A percentile compares a stretch with the other conserved stretches of the same genome.
phyloP scores from a whole-genome alignment of 2,329 filamentous ascomycete species.

The Berkeleyomyces basicola region DNA sequence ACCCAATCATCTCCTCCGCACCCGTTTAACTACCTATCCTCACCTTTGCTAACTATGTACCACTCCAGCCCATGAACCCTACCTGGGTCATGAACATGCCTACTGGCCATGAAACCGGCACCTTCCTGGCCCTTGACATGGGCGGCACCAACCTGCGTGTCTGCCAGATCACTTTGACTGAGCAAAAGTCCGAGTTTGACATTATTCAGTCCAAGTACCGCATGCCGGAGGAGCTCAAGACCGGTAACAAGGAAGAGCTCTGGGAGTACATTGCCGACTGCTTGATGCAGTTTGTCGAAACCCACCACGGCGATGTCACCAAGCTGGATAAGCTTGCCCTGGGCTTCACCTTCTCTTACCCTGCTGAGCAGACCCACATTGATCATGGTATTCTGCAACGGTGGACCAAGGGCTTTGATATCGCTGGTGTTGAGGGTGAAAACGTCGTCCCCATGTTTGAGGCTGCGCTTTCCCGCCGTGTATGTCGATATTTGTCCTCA shows the following conservation, averaged over 20 bases:
- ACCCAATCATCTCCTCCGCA: not conserved
- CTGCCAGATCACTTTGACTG: constrained; percentile 77
- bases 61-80: constrained; percentile 75
- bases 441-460: constrained; percentile 86
- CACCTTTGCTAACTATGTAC: not conserved
- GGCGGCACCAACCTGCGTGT: constrained; percentile 91
- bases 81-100: constrained; percentile 91
- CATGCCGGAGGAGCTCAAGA: constrained; percentile 86
- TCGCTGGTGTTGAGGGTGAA: constrained; percentile 74
- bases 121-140: constrained; percentile 83
- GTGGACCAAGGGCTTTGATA: constrained; percentile 97
- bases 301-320: constrained; percentile 54
- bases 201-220: constrained; percentile 94
- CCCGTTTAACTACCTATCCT: not conserved
- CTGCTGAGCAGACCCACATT: constrained; percentile 82
- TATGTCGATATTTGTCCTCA: constrained; percentile 16
- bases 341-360: constrained; percentile 94
- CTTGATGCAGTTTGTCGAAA: constrained; percentile 75
- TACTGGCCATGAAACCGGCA: constrained; percentile 72
- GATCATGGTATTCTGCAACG: constrained; percentile 83
- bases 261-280: constrained; percentile 95
- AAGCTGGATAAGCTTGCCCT: constrained; percentile 54
- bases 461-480: constrained; percentile 47
- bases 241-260: constrained; percentile 64
- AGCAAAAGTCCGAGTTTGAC: constrained; percentile 78